Percentiles rank a stretch among this genome's conserved stretches.
phyloP scores from a whole-genome alignment of 1,139 yeast species.

The Blastobotrys capitulatus region DNA sequence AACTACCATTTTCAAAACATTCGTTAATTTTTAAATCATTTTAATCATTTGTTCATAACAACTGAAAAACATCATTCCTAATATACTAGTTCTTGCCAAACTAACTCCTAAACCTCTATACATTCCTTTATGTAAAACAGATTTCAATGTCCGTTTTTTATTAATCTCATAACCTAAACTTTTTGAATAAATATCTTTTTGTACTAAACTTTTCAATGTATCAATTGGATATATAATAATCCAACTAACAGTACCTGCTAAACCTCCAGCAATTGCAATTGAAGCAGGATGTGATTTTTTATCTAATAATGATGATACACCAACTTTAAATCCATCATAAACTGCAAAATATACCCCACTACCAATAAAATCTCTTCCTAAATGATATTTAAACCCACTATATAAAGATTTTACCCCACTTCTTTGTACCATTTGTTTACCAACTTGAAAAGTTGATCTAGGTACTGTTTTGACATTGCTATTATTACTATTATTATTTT shows the following conservation, averaged over 20 bases:
- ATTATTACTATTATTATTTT: not conserved
- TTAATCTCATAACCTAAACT: constrained; percentile 51
- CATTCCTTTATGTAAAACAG: constrained; percentile 39
- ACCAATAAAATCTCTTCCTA: constrained; percentile 60
- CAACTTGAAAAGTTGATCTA: constrained; percentile 43
- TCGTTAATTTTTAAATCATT: constrained; percentile 10
- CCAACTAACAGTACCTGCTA: constrained; percentile 75
- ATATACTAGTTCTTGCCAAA: constrained; percentile 60
- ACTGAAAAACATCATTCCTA: constrained; percentile 72
- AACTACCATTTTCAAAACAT: too few relatives aligned
- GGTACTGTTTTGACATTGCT: not conserved
- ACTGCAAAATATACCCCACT: constrained; percentile 70
- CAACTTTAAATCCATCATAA: constrained; percentile 61
- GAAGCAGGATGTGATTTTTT: constrained; percentile 32
- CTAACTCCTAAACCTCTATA: constrained; percentile 78
- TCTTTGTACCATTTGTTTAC: constrained; percentile 45
- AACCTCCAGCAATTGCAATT: constrained; percentile 67
- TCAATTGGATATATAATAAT: constrained; percentile 71
- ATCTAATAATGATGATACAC: constrained; percentile 25
- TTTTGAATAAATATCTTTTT: constrained; percentile 65
- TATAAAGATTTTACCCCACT: constrained; percentile 64
- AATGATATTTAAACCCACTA: constrained; percentile 66
- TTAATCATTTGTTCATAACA: constrained; percentile 47
- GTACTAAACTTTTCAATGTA: constrained; percentile 68
- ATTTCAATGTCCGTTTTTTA: constrained; percentile 31